These are phyloP conservation scores for Lepiota brunneoincarnata DNA, from an alignment of 768 basidiomycete species.

Conservation along the genomic window DNA sequence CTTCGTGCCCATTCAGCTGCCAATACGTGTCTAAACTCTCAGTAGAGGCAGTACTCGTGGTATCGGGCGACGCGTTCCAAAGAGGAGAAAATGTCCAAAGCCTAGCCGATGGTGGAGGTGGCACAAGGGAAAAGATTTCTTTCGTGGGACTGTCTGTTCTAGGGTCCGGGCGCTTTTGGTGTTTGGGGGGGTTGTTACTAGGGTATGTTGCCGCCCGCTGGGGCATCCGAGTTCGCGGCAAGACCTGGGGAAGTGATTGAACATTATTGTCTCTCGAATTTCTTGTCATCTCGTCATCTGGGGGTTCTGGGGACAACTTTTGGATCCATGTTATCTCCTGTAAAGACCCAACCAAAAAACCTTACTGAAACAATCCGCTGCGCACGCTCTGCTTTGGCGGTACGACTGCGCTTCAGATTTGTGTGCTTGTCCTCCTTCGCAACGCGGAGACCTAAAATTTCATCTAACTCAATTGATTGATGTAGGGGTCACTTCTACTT, in stretches of 20 bases:
- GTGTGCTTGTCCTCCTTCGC: constrained; percentile 63
- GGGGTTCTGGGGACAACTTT: background rate
- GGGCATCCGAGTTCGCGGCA: background rate
- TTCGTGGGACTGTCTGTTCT: background rate
- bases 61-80: background rate
- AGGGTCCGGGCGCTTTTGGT: background rate
- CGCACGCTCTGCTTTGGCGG: constrained; percentile 28
- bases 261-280: background rate
- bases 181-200: background rate
- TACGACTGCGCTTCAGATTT: constrained; percentile 45
- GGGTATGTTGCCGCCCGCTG: constrained; percentile 17
- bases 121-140: background rate
- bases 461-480: background rate
- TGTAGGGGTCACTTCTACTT: background rate
- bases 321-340: background rate
- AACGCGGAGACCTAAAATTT: constrained; percentile 47
- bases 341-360: background rate
- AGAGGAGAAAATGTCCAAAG: background rate
- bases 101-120: background rate
- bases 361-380: background rate
- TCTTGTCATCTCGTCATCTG: background rate
- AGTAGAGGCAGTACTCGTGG: background rate
- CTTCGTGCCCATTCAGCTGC: background rate
- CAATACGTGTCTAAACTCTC: background rate
- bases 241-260: background rate